These are phyloP conservation scores for Vitis rotundifolia DNA, from an alignment of 164 flowering plant genomes.

Conservation along the genomic window DNA sequence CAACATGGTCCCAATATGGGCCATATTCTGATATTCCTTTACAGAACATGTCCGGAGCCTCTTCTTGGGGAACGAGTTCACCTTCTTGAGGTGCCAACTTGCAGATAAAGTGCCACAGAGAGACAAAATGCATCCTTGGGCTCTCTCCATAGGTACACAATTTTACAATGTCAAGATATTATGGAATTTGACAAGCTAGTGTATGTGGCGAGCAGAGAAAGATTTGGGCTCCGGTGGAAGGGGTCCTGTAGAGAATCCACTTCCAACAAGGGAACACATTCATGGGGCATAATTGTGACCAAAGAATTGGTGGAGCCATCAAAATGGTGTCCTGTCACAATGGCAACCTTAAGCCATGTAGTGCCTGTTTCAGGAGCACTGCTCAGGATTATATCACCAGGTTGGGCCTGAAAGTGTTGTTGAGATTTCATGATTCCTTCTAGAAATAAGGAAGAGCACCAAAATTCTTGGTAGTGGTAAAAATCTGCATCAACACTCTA, in stretches of 20 bases:
- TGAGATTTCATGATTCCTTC: not conserved
- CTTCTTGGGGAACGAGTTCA: not conserved
- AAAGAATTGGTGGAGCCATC: no score
- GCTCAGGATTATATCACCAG: not conserved
- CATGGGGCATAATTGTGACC: no score
- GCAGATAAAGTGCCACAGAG: conserved; percentile 14
- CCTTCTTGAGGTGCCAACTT: not conserved
- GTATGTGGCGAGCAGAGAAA: not conserved
- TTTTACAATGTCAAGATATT: conserved; percentile 2
- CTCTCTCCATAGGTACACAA: conserved; percentile 16
- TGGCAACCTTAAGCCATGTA: conserved; percentile 10
- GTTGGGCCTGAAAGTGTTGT: not conserved
- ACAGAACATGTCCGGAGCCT: conserved; percentile 22
- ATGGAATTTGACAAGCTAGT: conserved; percentile 3
- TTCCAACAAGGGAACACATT: no score
- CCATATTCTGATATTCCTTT: conserved; percentile 15
- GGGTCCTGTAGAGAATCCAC: no score
- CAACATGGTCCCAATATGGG: conserved; percentile 28
- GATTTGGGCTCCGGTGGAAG: no score
- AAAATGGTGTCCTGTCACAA: not conserved
- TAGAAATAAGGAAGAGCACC: not conserved
- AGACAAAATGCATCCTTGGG: conserved; percentile 16
- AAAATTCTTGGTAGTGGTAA: conserved; percentile 2
- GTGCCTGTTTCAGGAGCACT: conserved; percentile 1
- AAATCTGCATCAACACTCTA: not conserved